phyloP scores from a whole-genome alignment of 352 stramenopile genomes.

The Phytophthora boehmeriae region DNA sequence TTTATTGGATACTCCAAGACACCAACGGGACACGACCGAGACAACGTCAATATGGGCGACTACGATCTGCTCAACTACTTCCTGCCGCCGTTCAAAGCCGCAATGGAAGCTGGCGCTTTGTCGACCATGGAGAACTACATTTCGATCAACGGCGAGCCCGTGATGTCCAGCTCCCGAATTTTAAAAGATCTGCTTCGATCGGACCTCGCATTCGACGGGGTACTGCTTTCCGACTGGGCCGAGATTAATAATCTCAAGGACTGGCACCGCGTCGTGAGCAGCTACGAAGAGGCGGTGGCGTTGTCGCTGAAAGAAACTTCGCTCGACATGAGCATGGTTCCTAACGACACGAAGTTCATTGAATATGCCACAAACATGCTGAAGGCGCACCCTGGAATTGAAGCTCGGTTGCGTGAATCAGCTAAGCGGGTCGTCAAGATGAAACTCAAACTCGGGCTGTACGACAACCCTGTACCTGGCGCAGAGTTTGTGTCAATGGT shows the following conservation, averaged over 20 bases:
- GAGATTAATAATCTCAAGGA: slow-evolving; percentile 94
- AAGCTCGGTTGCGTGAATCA: slow-evolving; percentile 52
- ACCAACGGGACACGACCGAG: slow-evolving; percentile 68
- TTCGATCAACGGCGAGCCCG: slow-evolving; percentile 85
- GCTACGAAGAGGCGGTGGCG: slow-evolving; percentile 46
- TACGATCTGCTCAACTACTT: slow-evolving; percentile 78
- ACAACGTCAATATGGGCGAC: slow-evolving; percentile 55
- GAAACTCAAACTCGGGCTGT: slow-evolving; percentile 68
- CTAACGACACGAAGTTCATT: slow-evolving; percentile 40
- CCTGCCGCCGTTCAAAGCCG: slow-evolving; percentile 66
- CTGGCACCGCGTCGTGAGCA: slow-evolving; percentile 39
- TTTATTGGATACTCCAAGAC: too few species aligned
- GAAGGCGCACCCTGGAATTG: slow-evolving; percentile 26
- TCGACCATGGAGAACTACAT: slow-evolving; percentile 93
- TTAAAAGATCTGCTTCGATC: slow-evolving; percentile 71
- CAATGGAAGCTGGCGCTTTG: slow-evolving; percentile 62
- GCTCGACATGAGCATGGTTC: slow-evolving; percentile 91
- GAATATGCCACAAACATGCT: slow-evolving; percentile 46
- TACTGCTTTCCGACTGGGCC: slow-evolving; percentile 89
- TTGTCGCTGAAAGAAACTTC: slow-evolving; percentile 67
- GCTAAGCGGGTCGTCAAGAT: slow-evolving; percentile 65
- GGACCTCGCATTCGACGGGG: slow-evolving; percentile 77
- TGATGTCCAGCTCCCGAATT: slow-evolving; percentile 75
- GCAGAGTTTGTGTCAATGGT: slow-evolving; percentile 38
- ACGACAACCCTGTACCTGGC: slow-evolving; percentile 57